These are phyloP conservation scores for Alternaria novae-zelandiae DNA, from an alignment of 2,329 filamentous ascomycete species.

Conservation along the genomic window DNA sequence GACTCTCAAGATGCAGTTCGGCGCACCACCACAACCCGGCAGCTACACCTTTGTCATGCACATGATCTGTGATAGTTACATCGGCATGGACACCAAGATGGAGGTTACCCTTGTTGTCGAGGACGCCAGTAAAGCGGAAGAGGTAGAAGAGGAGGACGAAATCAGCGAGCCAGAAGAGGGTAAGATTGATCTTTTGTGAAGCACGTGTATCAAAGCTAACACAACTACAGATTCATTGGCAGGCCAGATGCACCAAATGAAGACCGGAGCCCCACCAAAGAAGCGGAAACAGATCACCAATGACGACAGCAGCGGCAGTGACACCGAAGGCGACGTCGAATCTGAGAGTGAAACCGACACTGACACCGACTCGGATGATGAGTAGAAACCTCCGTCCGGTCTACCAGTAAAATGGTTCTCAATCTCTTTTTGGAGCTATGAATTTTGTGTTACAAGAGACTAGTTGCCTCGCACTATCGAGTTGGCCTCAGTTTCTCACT, in stretches of 20 bases:
- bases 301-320: conserved; percentile 67
- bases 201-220: conserved; percentile 28
- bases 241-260: conserved; percentile 87
- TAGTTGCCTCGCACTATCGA: neutral
- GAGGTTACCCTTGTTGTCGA: conserved; percentile 90
- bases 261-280: conserved; percentile 68
- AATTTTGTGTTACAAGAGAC: neutral
- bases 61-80: conserved; percentile 90
- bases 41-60: conserved; percentile 96
- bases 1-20: conserved; percentile 96
- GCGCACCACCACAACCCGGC: conserved; percentile 88
- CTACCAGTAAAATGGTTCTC: neutral
- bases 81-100: conserved; percentile 91
- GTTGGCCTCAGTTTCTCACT: neutral
- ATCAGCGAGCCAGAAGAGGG: conserved; percentile 98
- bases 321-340: conserved; percentile 68
- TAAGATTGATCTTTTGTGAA: conserved; percentile 55
- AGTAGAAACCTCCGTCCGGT: conserved; percentile 28
- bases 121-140: conserved; percentile 82
- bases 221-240: conserved; percentile 75
- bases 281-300: conserved; percentile 63
- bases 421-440: neutral
- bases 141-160: conserved; percentile 85
- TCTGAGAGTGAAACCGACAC: conserved; percentile 59
- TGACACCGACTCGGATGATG: conserved; percentile 51